phyloP scores from a whole-genome alignment of 495 filamentous ascomycete genomes.

The Chaetomidium leptoderma region DNA sequence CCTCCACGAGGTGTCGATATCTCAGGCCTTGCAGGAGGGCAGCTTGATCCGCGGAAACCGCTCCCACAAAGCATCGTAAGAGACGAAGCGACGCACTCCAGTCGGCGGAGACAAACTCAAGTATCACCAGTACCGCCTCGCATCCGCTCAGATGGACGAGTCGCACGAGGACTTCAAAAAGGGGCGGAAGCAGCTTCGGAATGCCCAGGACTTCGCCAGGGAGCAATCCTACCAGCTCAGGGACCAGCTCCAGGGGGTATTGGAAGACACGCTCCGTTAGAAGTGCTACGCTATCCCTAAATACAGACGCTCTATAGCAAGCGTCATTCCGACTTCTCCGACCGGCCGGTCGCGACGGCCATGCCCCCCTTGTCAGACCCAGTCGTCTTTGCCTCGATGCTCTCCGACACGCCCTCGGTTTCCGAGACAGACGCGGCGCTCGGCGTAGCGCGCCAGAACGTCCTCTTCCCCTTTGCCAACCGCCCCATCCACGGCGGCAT shows the following conservation, averaged over 20 bases:
- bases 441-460: conserved; percentile 25
- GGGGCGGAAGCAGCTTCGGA: conserved; percentile 25
- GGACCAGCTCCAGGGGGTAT: conserved; percentile 28
- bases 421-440: conserved; percentile 13
- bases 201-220: conserved; percentile 28
- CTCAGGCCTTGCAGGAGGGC: too few species aligned
- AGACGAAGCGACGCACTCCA: too few species aligned
- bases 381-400: conserved; percentile 8
- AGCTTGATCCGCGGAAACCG: too few species aligned
- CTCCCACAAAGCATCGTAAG: too few species aligned
- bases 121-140: conserved; percentile 32
- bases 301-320: too few species aligned
- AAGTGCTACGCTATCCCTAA: too few species aligned
- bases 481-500: conserved; percentile 66
- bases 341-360: background rate
- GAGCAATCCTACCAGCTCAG: conserved; percentile 21
- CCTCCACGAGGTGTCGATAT: too few species aligned
- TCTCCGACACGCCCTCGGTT: conserved; percentile 20
- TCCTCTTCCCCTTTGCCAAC: conserved; percentile 54
- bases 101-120: too few species aligned
- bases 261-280: too few species aligned
- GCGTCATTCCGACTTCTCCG: background rate
- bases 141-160: conserved; percentile 19
- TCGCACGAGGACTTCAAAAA: conserved; percentile 19
- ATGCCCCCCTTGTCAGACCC: conserved; percentile 13